Base-by-base conservation (phyloP, 192 early-diverging fungal genomes). In the Podila clonocystis region DNA sequence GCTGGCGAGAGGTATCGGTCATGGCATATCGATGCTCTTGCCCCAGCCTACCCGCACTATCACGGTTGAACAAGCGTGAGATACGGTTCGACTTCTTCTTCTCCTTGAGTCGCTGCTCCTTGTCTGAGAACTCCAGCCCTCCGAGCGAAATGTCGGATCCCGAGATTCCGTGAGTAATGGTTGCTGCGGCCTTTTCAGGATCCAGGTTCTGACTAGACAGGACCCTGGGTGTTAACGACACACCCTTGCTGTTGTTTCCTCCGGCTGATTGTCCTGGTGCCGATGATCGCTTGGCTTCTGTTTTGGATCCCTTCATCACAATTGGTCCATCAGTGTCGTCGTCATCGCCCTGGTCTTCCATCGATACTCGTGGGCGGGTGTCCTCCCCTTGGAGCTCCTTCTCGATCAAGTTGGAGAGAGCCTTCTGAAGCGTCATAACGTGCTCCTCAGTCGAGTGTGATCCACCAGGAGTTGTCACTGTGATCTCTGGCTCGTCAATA, bases 381-480 rank as follows among this genome's bases (percentile, higher is more conserved):
- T 55, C 52, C 24, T 26, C 52, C 17, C 58, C 26, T 67, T 65
- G 61, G 13, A 58, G 28, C 41, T 80, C 70, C 26, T 64, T 50
- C 34, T 72, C 62, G 41, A 80, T 73, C 38, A 80, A 33, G 66
- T 73, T 73, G 52, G 36, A 68, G 19, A 80, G 62, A 3, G 69
- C 77, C 20, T n/a, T 19, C 41, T 80, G 55, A 0, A 80, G 71
- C 1, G 50, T 68, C 67, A 59, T 73, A 45, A 68, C 77, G 68
- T 80, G 77, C 28, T 80, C 71, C 50, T 80, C 70, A 12, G 70
- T 80, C 45, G 70, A 31, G 31, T 67, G 63, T 4, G 77, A 80
- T 57, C 77, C 77, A 17, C 69, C 77, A 17, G 77, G 77, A 20
- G 62, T 73, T 1, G 77, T 80, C 9, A 80, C 69, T 26, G 71